Evolutionary conservation across 2,329 filamentous ascomycete genomes (phyloP).

Genomic region (Neonectria faginata): DNA sequence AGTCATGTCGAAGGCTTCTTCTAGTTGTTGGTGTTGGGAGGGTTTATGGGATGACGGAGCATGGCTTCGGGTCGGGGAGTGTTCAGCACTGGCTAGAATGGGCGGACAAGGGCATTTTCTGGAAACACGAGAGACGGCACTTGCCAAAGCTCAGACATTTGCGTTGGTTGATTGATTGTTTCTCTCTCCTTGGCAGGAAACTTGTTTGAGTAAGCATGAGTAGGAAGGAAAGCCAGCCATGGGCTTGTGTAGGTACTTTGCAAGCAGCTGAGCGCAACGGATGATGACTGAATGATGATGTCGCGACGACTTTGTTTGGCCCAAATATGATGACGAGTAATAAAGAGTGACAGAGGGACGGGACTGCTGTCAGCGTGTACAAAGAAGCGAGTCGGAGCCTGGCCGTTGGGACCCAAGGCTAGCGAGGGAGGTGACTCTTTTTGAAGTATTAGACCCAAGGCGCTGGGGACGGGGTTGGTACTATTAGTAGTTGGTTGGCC

Average conservation of each 20-base stretch:
- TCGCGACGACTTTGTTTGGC: constrained; percentile 43
- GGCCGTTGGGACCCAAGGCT: neutral
- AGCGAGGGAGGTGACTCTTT: neutral
- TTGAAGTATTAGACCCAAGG: constrained; percentile 18
- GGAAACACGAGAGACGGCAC: constrained; percentile 36
- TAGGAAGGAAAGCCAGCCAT: constrained; percentile 37
- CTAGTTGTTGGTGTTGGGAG: constrained; percentile 31
- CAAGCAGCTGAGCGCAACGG: constrained; percentile 44
- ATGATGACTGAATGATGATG: constrained; percentile 50
- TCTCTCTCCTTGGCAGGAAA: constrained; percentile 39
- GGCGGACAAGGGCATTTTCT: constrained; percentile 36
- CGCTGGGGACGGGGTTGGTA: neutral
- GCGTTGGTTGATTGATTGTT: constrained; percentile 33
- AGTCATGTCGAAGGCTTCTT: constrained; percentile 43
- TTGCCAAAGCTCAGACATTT: constrained; percentile 38
- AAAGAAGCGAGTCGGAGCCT: neutral
- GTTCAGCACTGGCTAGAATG: constrained; percentile 47
- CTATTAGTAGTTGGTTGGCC: constrained; percentile 13
- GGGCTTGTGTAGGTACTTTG: constrained; percentile 42
- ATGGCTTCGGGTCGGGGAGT: constrained; percentile 37
- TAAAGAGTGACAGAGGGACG: neutral
- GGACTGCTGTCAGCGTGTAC: neutral
- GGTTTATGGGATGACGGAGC: constrained; percentile 37
- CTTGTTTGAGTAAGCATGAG: constrained; percentile 45
- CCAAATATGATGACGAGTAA: constrained; percentile 12